A percentile compares a stretch with the other conserved stretches of the same genome.
Conservation (phyloP, 2,329 filamentous ascomycete species). For the Penicillium sp. region DNA sequence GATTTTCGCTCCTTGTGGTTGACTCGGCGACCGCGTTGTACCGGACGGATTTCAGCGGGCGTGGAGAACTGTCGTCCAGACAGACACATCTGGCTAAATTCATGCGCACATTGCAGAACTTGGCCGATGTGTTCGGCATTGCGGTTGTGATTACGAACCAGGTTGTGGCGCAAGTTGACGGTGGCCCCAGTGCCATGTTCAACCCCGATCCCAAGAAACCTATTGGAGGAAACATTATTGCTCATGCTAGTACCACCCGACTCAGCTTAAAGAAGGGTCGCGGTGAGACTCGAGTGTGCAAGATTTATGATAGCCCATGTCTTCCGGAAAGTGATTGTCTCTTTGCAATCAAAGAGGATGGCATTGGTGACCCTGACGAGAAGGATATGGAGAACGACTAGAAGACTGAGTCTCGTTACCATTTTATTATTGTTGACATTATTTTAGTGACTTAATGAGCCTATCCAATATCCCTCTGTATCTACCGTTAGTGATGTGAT, state of each 20-base stretch:
- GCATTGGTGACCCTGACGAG: constrained; percentile 90
- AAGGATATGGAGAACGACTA: constrained; percentile 90
- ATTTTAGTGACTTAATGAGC: constrained; percentile 26
- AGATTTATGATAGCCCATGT: constrained; percentile 98
- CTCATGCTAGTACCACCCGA: constrained; percentile 92
- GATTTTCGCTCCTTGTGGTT: constrained; percentile 92
- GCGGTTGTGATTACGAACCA: constrained; percentile 99
- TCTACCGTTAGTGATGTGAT: not conserved
- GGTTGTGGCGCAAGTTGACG: constrained; percentile 96
- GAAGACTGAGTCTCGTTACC: not conserved
- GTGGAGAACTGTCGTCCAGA: constrained; percentile 90
- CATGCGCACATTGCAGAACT: constrained; percentile 48
- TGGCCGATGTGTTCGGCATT: constrained; percentile 80
- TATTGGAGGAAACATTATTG: constrained; percentile 98
- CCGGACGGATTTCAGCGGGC: constrained; percentile 93
- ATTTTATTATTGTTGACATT: constrained; percentile 19
- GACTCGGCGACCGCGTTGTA: constrained; percentile 96
- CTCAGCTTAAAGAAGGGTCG: constrained; percentile 94
- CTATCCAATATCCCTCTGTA: constrained; percentile 4
- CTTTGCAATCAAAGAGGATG: constrained; percentile 96
- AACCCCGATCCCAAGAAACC: constrained; percentile 99
- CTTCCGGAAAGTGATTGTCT: constrained; percentile 93
- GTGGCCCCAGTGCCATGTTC: constrained; percentile 95
- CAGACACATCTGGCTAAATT: constrained; percentile 61
- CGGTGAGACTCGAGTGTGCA: constrained; percentile 93